Conservation (phyloP, 495 filamentous ascomycete genomes). For the Terfezia boudieri region DNA sequence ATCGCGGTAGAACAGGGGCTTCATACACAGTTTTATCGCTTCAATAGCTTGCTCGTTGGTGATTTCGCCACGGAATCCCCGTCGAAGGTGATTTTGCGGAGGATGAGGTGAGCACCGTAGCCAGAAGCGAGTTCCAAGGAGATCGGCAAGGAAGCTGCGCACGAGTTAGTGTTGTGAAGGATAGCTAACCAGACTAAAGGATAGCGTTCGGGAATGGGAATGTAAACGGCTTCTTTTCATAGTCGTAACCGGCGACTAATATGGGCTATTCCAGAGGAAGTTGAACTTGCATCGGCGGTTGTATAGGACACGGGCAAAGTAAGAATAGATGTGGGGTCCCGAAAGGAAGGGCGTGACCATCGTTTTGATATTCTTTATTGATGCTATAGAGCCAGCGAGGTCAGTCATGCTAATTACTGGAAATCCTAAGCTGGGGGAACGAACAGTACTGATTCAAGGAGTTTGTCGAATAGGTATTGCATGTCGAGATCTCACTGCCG, state of each 20-base stretch:
- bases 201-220: slow-evolving; percentile 46
- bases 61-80: slow-evolving; percentile 49
- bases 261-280: slow-evolving; percentile 92
- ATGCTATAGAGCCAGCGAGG: slow-evolving; percentile 21
- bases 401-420: too few relatives aligned
- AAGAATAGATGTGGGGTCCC: slow-evolving; percentile 55
- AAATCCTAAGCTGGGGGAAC: neutral
- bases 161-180: slow-evolving; percentile 49
- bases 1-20: slow-evolving; percentile 94
- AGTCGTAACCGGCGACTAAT: slow-evolving; percentile 72
- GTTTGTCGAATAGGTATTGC: slow-evolving; percentile 75
- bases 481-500: slow-evolving; percentile 96
- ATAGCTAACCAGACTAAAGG: slow-evolving; percentile 63
- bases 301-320: slow-evolving; percentile 86
- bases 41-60: slow-evolving; percentile 58
- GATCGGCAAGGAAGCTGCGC: slow-evolving; percentile 56
- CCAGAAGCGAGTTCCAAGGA: slow-evolving; percentile 90
- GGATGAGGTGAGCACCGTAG: slow-evolving; percentile 75
- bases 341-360: slow-evolving; percentile 20
- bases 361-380: slow-evolving; percentile 58
- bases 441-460: slow-evolving; percentile 45
- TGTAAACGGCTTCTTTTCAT: slow-evolving; percentile 38
- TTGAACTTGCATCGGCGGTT: slow-evolving; percentile 84
- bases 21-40: slow-evolving; percentile 77
- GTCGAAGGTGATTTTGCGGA: slow-evolving; percentile 60